Evolutionary conservation across 805 yeast genomes (phyloP).

Genomic region (Schwanniomyces sp.): DNA sequence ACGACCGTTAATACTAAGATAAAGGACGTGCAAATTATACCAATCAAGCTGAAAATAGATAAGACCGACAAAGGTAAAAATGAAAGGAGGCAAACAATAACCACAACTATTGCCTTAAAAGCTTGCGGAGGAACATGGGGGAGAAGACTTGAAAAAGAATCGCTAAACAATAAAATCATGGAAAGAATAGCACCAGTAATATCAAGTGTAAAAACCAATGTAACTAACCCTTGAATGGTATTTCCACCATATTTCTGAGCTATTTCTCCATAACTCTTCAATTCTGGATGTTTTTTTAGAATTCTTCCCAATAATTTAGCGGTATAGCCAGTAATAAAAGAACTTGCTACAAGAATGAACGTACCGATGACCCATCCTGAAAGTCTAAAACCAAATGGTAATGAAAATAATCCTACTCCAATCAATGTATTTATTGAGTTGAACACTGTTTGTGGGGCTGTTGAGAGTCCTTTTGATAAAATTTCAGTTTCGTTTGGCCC

Average conservation of each 20-base stretch:
- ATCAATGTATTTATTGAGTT: conserved; percentile 71
- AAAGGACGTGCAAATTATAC: conserved; percentile 54
- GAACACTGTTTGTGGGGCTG: conserved; percentile 68
- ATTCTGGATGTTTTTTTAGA: conserved; percentile 33
- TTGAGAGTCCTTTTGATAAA: conserved; percentile 36
- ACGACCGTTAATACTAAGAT: conserved; percentile 45
- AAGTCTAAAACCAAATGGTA: conserved; percentile 66
- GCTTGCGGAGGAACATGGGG: conserved; percentile 29
- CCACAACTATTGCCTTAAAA: conserved; percentile 44
- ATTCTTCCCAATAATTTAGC: conserved; percentile 56
- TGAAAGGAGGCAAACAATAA: conserved; percentile 44
- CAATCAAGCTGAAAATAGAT: conserved; percentile 54
- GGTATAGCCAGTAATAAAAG: conserved; percentile 51
- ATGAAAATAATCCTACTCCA: conserved; percentile 73
- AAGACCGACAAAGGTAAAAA: conserved; percentile 57
- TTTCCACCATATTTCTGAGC: conserved; percentile 52
- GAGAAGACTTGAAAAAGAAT: conserved; percentile 54
- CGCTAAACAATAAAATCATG: conserved; percentile 58
- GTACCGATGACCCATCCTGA: conserved; percentile 67
- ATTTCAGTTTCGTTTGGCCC: conserved; percentile 9
- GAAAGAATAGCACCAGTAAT: conserved; percentile 61
- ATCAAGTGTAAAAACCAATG: conserved; percentile 54
- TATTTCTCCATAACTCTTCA: conserved; percentile 60
- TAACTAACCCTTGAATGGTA: conserved; percentile 41
- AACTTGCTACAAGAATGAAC: conserved; percentile 41